Percentiles rank a stretch among this genome's conserved stretches.
These are phyloP conservation scores for Pseudevernia furfuracea DNA, from an alignment of 495 filamentous ascomycete genomes.

Conservation along the genomic window DNA sequence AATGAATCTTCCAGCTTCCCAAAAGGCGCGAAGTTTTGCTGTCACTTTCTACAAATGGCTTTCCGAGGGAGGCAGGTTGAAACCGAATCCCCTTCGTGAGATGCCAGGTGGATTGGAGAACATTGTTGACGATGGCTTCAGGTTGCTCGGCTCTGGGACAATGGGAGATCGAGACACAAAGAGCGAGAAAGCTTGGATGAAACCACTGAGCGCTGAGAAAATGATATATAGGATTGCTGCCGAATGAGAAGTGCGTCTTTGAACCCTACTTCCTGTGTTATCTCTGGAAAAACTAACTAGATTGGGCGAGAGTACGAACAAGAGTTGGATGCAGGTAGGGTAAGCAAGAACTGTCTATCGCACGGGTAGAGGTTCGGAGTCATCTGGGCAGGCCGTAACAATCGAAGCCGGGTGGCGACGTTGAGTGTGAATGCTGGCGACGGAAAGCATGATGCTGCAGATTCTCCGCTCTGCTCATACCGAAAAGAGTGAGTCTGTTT, in stretches of 20 bases:
- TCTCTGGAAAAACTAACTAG: no score
- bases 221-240: conserved; percentile 3
- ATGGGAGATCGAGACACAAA: conserved; percentile 9
- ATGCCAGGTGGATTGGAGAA: conserved; percentile 11
- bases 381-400: no score
- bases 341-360: no score
- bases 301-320: no score
- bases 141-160: conserved; percentile 2
- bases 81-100: conserved; percentile 8
- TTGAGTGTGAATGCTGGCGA: no score
- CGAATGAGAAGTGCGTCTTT: conserved; percentile 5
- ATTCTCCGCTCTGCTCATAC: no score
- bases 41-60: conserved; percentile 8
- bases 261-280: no score
- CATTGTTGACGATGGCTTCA: conserved; percentile 9
- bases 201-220: conserved; percentile 12
- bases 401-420: no score
- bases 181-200: conserved; percentile 8
- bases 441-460: no score
- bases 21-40: conserved; percentile 5
- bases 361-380: no score
- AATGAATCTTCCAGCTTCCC: conserved; percentile 10
- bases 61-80: not conserved
- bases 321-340: no score
- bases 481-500: no score